Evolutionary conservation across 2,329 filamentous ascomycete species (phyloP).

Genomic region (Aquanectria penicillioides): DNA sequence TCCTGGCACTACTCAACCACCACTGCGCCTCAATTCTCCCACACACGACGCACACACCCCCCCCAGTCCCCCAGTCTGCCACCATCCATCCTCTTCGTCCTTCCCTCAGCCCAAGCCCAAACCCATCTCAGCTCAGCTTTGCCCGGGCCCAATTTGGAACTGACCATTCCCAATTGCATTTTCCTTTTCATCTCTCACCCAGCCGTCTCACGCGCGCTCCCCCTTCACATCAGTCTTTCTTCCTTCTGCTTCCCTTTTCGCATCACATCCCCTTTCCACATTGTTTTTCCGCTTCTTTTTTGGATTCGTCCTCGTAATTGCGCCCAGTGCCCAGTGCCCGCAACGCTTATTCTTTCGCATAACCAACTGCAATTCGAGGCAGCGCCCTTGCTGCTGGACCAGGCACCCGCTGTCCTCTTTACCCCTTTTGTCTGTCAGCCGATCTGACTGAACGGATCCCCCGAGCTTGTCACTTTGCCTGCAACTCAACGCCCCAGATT

Average conservation of each 20-base stretch:
- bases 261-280: conserved; percentile 1
- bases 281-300: conserved; percentile 7
- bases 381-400: conserved; percentile 36
- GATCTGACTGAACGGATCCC: conserved; percentile 20
- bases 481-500: not conserved
- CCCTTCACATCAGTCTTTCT: conserved; percentile 12
- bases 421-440: conserved; percentile 30
- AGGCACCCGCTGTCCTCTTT: conserved; percentile 32
- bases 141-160: conserved; percentile 25
- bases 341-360: conserved; percentile 13
- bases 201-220: conserved; percentile 14
- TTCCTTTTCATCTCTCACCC: conserved; percentile 13
- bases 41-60: conserved; percentile 1
- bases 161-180: conserved; percentile 13
- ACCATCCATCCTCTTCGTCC: not conserved
- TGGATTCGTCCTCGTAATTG: not conserved
- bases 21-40: no score
- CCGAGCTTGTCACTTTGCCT: conserved; percentile 4
- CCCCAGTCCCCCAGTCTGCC: conserved; percentile 17
- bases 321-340: not conserved
- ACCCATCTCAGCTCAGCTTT: no score
- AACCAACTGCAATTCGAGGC: conserved; percentile 23
- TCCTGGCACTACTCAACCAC: no score
- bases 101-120: conserved; percentile 15
- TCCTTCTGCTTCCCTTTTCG: conserved; percentile 3